Evolutionary conservation across 2,329 filamentous ascomycete species (phyloP).

Genomic region (Alternaria dauci): DNA sequence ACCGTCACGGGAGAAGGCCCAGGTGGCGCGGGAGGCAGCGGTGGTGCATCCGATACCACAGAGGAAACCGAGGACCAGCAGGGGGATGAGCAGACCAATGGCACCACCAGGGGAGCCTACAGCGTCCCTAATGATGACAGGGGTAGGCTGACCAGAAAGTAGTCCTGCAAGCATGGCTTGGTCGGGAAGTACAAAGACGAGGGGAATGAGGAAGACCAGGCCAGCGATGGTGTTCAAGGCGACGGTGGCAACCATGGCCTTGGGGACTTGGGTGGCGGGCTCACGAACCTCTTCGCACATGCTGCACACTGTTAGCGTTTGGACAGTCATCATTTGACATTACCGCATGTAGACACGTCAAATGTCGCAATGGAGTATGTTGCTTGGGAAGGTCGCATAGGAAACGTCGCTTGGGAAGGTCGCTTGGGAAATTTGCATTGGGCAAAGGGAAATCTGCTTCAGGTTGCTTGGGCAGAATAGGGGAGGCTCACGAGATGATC

Average conservation of each 20-base stretch:
- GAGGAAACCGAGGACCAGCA: constrained; percentile 71
- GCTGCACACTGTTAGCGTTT: constrained; percentile 52
- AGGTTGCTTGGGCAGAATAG: constrained; percentile 45
- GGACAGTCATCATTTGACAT: constrained; percentile 16
- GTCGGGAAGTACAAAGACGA: constrained; percentile 74
- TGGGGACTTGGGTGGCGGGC: constrained; percentile 73
- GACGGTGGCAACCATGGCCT: constrained; percentile 74
- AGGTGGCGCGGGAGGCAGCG: constrained; percentile 71
- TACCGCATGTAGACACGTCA: constrained; percentile 28
- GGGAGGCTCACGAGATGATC: constrained; percentile 72
- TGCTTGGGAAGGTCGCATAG: constrained; percentile 27
- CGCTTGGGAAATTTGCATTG: constrained; percentile 32
- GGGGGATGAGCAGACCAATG: constrained; percentile 69
- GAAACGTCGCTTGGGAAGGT: constrained; percentile 26
- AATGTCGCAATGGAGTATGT: constrained; percentile 29
- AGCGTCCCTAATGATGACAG: constrained; percentile 69
- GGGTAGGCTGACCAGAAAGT: constrained; percentile 68
- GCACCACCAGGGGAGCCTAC: constrained; percentile 68
- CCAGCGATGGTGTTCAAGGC: constrained; percentile 72
- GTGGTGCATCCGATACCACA: constrained; percentile 76
- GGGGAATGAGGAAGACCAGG: constrained; percentile 72
- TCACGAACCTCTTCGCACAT: constrained; percentile 78
- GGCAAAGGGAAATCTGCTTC: constrained; percentile 23
- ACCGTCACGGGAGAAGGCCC: constrained; percentile 75
- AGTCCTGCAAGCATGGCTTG: constrained; percentile 64